Evolutionary conservation across 768 basidiomycete species (phyloP).

Genomic region (Sutorius australiensis): DNA sequence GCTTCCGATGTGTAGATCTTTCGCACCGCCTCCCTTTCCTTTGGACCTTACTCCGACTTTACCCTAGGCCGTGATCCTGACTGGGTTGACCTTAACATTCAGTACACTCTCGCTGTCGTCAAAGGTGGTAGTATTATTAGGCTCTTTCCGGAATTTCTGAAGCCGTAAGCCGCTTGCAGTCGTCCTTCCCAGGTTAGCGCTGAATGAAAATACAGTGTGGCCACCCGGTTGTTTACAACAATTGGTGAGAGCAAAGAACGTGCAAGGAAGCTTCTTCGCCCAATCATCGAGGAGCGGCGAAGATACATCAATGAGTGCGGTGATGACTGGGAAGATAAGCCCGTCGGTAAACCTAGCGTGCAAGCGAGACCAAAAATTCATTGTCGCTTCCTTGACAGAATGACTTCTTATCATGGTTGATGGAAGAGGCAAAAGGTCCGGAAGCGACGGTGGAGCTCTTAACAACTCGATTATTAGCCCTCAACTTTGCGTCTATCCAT

Average conservation of each 20-base stretch:
- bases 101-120: background rate
- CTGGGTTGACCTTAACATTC: background rate
- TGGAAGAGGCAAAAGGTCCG: background rate
- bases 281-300: background rate
- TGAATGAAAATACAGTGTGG: background rate
- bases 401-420: background rate
- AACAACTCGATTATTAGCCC: background rate
- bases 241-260: background rate
- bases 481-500: background rate
- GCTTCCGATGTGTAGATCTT: background rate
- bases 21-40: background rate
- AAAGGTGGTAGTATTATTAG: background rate
- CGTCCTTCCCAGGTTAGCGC: background rate
- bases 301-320: background rate
- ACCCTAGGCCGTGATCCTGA: background rate
- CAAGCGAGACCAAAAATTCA: background rate
- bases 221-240: background rate
- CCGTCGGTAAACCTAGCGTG: background rate
- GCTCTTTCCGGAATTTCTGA: background rate
- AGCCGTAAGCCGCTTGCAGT: background rate
- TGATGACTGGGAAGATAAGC: background rate
- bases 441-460: background rate
- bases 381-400: background rate
- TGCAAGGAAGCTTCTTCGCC: background rate
- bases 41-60: background rate